A percentile compares a stretch with the other conserved stretches of the same genome.
Evolutionary conservation across 768 basidiomycete species (phyloP).

Genomic region (Suillus subaureus): DNA sequence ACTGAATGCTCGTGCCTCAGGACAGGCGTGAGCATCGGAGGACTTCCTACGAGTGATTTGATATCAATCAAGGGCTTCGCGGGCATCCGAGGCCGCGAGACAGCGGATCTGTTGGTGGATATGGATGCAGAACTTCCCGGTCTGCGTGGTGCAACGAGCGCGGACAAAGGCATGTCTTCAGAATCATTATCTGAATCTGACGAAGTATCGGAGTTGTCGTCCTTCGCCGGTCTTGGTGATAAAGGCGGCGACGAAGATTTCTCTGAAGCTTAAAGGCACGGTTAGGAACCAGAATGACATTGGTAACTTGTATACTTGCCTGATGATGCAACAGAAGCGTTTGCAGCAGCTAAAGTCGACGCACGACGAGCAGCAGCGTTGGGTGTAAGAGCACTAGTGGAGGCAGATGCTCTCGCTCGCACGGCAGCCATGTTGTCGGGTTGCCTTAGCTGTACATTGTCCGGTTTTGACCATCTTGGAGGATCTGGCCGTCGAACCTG

Average conservation of each 20-base stretch:
- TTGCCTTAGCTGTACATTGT: conserved; percentile 32
- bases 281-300: neutral
- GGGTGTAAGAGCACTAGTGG: conserved; percentile 59
- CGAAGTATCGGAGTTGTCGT: conserved; percentile 27
- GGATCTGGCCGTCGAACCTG: conserved; percentile 12
- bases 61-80: conserved; percentile 48
- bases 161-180: conserved; percentile 65
- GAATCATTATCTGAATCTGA: conserved; percentile 46
- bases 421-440: conserved; percentile 10
- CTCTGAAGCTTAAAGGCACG: neutral
- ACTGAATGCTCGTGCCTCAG: conserved; percentile 32
- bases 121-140: conserved; percentile 62
- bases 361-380: conserved; percentile 54
- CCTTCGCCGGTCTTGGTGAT: conserved; percentile 11
- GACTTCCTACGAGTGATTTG: conserved; percentile 35
- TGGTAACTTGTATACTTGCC: conserved; percentile 28
- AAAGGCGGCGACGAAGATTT: conserved; percentile 3
- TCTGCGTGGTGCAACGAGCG: conserved; percentile 59
- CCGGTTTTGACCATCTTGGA: conserved; percentile 18
- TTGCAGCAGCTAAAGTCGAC: conserved; percentile 39
- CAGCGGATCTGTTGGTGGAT: conserved; percentile 28
- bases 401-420: conserved; percentile 54
- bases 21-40: conserved; percentile 35
- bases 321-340: conserved; percentile 26
- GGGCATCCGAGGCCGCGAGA: conserved; percentile 33